phyloP scores from a whole-genome alignment of 106 monocot species.

The Dioscorea dumetorum region DNA sequence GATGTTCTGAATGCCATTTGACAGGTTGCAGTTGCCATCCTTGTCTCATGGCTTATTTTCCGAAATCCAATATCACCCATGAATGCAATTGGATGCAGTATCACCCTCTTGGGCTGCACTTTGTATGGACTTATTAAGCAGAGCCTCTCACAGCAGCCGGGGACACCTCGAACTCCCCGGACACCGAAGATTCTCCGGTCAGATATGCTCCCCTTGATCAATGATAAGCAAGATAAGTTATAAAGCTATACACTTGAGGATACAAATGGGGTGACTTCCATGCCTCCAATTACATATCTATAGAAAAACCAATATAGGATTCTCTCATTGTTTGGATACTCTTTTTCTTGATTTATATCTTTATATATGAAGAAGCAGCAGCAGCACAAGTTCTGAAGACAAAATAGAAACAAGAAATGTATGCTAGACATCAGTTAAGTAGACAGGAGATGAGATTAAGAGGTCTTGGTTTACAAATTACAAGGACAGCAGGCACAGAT shows the following conservation, averaged over 20 bases:
- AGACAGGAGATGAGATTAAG: no score
- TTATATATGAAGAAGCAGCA: no score
- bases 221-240: constrained; percentile 59
- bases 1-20: neutral
- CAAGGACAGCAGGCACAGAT: no score
- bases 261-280: no score
- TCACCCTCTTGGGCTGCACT: constrained; percentile 85
- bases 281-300: no score
- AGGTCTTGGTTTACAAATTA: no score
- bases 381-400: no score
- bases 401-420: no score
- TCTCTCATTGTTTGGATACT: no score
- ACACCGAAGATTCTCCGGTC: constrained; percentile 30
- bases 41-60: constrained; percentile 96
- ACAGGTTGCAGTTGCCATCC: constrained; percentile 87
- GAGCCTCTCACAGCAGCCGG: constrained; percentile 56
- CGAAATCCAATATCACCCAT: constrained; percentile 74
- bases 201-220: constrained; percentile 77
- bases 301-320: no score
- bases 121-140: constrained; percentile 93
- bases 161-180: constrained; percentile 35
- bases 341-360: no score
- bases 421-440: no score
- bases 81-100: constrained; percentile 81
- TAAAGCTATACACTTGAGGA: constrained; percentile 1